phyloP scores from a whole-genome alignment of 495 filamentous ascomycete species.

The Corynascus novoguineensis region DNA sequence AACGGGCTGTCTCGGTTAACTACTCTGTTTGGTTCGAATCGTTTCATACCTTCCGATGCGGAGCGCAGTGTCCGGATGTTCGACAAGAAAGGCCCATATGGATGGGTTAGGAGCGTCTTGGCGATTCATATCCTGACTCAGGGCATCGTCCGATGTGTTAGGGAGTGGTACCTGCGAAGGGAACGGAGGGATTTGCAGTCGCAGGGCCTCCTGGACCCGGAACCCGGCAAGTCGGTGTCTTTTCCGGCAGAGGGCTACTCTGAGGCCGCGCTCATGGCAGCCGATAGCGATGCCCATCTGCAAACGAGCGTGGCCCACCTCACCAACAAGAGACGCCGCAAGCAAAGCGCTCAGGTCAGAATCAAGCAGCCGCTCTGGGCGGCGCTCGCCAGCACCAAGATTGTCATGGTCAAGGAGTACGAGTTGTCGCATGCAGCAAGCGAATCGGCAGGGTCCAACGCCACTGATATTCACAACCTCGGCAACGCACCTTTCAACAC shows the following conservation, averaged over 20 bases:
- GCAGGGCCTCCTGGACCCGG: slow-evolving; percentile 42
- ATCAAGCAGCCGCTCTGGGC: slow-evolving; percentile 92
- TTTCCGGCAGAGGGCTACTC: slow-evolving; percentile 29
- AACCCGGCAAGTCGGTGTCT: slow-evolving; percentile 40
- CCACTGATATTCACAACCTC: slow-evolving; percentile 71
- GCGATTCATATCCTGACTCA: slow-evolving; percentile 90
- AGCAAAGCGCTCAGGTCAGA: slow-evolving; percentile 82
- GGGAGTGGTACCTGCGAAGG: slow-evolving; percentile 53
- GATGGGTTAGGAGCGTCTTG: slow-evolving; percentile 55
- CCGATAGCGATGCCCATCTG: slow-evolving; percentile 41
- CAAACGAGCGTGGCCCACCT: slow-evolving; percentile 29
- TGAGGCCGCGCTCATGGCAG: slow-evolving; percentile 41
- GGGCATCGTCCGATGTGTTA: slow-evolving; percentile 58
- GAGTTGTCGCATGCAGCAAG: slow-evolving; percentile 75
- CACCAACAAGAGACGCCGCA: slow-evolving; percentile 73
- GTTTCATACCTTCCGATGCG: slow-evolving; percentile 34
- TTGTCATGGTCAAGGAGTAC: slow-evolving; percentile 88
- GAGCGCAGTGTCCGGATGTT: slow-evolving; percentile 37
- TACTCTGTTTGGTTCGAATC: slow-evolving; percentile 37
- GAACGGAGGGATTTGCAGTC: slow-evolving; percentile 46
- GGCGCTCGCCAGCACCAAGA: slow-evolving; percentile 87
- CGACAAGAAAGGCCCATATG: slow-evolving; percentile 47
- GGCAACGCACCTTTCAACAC: slow-evolving; percentile 68
- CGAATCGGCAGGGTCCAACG: slow-evolving; percentile 66
- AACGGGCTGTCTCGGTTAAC: slow-evolving; percentile 38